Conservation (phyloP, 441 rosid species). For the Hura crepitans region DNA sequence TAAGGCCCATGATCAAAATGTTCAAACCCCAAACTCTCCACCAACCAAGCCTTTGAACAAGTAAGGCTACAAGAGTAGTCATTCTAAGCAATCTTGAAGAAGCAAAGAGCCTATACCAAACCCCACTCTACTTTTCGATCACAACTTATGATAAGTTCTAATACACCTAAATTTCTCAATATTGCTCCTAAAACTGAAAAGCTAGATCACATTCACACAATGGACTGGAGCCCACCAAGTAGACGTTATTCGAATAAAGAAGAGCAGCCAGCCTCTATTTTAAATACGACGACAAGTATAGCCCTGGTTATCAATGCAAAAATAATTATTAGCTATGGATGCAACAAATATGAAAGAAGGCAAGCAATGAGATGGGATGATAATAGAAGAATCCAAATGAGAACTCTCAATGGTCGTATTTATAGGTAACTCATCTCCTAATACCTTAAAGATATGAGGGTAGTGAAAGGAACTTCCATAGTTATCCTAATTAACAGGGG, state of each 20-base stretch:
- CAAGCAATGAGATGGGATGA: too few relatives aligned
- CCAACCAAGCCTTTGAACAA: background rate
- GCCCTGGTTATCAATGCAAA: background rate
- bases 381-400: background rate
- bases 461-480: background rate
- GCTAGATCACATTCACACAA: too few relatives aligned
- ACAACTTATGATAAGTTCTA: too few relatives aligned
- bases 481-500: background rate
- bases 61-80: background rate
- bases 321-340: background rate
- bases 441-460: background rate
- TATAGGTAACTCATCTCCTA: background rate
- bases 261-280: too few relatives aligned
- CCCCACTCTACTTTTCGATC: too few relatives aligned
- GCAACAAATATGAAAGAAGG: too few relatives aligned
- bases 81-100: background rate
- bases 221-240: too few relatives aligned
- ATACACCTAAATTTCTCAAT: too few relatives aligned
- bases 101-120: background rate
- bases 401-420: background rate
- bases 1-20: background rate
- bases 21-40: background rate
- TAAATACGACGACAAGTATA: background rate
- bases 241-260: too few relatives aligned
- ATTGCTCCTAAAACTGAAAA: too few relatives aligned